Base-by-base conservation (phyloP, 176 grass and related monocot species). In the Oryza punctata region DNA sequence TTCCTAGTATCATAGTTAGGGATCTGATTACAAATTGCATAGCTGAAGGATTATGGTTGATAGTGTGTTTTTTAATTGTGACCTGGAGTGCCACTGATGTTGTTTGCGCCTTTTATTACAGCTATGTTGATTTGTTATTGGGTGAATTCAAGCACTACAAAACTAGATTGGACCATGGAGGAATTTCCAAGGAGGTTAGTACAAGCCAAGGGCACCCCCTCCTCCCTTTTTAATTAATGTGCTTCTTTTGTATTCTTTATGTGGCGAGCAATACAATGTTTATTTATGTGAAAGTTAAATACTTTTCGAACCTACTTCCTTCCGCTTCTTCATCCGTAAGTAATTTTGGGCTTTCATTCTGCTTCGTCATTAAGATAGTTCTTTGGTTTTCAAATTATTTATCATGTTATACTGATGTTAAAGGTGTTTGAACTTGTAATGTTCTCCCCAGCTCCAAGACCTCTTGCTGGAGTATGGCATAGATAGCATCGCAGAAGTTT, bases 91-190 rank as follows among this genome's bases (percentile, higher is more conserved):
- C 63, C 19, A 43, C 15, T 77, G 67, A 84, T 24, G 68, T 77
- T 70, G 26, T 73, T 72, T 81, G 63, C 4, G 43, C 41, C 63
- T 86, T 49, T 94, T 47, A 26, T 79, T 77, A 73, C 82, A 99
- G 97, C 71, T 99, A 99, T 50, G 84, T 99, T 76, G 97, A 99
- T 86, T 91, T 99, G 77, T 87, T 99, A 79, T 87, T 99, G 88
- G 93, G 97, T 63, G 97, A 99, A 90, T 96, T 99, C 83, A 99
- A 99, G 67, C 93, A 99, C 77, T 99, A 91, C 81, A 99, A 91
- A 86, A 99, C 97, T 91, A 94, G 97, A 88, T 88, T 99, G 77
- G 89, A 90, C 73, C 91, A 96, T 88, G 93, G 90, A 82, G 93
- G 91, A 76, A 92, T 99, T 85, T 92, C 91, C 29, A 96, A 89